Conservation (phyloP, 257 asterid species). For the Scutellaria baicalensis region DNA sequence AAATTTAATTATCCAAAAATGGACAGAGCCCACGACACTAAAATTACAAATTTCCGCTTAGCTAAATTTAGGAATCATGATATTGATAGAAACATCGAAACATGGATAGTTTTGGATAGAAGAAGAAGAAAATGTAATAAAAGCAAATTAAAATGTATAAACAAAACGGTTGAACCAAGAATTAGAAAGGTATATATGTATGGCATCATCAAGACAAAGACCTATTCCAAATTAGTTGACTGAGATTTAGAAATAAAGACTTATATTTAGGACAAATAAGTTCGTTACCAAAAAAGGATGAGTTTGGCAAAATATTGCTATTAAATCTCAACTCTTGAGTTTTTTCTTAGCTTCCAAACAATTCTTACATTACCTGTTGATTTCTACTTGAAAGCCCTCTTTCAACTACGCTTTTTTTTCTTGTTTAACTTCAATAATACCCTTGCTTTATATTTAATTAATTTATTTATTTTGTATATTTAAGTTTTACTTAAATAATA, state of each 20-base stretch:
- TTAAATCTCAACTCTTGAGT: not conserved
- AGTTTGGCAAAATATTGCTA: constrained; percentile 19
- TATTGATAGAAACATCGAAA: too few relatives aligned
- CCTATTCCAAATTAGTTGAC: constrained; percentile 19
- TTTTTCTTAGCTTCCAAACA: constrained; percentile 41
- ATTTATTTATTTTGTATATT: not conserved
- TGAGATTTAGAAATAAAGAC: not conserved
- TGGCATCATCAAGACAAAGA: constrained; percentile 6
- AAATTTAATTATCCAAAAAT: too few relatives aligned
- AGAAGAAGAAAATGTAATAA: too few relatives aligned
- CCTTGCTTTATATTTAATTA: not conserved
- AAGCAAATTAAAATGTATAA: not conserved
- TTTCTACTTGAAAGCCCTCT: constrained; percentile 23
- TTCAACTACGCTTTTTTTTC: constrained; percentile 27
- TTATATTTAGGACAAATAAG: not conserved
- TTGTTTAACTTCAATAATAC: constrained; percentile 8
- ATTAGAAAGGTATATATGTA: not conserved
- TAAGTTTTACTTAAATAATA: not conserved
- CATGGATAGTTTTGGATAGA: too few relatives aligned
- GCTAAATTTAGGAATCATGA: too few relatives aligned
- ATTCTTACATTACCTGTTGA: constrained; percentile 14
- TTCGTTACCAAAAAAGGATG: constrained; percentile 8
- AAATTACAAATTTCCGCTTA: too few relatives aligned
- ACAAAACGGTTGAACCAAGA: not conserved
- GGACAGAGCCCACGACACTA: too few relatives aligned